Conservation (phyloP, 108 stramenopile genomes). For the Mayamaea pseudoterrestris region DNA sequence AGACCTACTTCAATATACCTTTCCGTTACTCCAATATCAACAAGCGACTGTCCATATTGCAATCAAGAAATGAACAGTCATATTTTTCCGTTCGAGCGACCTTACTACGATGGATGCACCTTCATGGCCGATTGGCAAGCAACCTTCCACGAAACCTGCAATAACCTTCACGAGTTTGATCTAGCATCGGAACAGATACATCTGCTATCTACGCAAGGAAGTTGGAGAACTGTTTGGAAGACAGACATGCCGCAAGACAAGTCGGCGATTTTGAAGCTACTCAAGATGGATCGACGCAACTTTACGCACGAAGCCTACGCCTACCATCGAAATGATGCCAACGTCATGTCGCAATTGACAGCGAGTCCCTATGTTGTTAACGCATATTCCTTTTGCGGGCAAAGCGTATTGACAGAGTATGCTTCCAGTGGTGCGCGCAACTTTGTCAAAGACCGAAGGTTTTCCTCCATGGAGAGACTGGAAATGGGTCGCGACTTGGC, state of each 20-base stretch:
- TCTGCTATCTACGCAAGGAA: conserved; percentile 23
- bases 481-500: conserved; percentile 40
- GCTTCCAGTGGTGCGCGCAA: conserved; percentile 20
- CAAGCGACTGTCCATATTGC: conserved; percentile 5
- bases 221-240: conserved; percentile 40
- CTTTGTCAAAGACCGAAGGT: conserved; percentile 15
- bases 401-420: conserved; percentile 38
- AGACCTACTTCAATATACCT: no score
- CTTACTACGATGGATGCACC: conserved; percentile 37
- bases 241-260: conserved; percentile 1
- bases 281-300: conserved; percentile 9
- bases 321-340: conserved; percentile 41
- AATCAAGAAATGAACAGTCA: background rate
- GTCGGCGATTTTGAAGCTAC: background rate
- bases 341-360: conserved; percentile 59
- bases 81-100: conserved; percentile 7
- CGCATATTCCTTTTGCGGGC: conserved; percentile 54
- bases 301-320: conserved; percentile 50
- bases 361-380: conserved; percentile 33
- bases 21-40: no score
- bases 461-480: conserved; percentile 18
- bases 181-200: background rate
- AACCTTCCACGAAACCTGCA: conserved; percentile 49
- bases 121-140: conserved; percentile 47
- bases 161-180: conserved; percentile 48